Percentiles rank a stretch among this genome's conserved stretches.
phyloP scores from a whole-genome alignment of 1,139 yeast species.

The Debaryomyces psychrophilus region DNA sequence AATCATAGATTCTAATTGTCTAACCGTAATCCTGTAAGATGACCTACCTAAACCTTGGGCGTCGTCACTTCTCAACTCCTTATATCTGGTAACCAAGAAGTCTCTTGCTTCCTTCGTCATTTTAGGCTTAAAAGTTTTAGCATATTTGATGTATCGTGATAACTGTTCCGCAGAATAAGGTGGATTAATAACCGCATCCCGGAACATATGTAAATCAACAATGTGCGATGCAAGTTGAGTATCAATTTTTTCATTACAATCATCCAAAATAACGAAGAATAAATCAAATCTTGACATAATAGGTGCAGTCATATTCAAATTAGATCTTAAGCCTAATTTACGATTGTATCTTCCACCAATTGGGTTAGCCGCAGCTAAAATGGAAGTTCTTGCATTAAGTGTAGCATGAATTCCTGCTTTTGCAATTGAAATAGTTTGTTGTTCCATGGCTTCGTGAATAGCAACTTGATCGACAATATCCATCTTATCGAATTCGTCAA shows the following conservation, averaged over 20 bases:
- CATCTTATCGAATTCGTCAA: conserved; percentile 98
- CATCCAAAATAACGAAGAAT: conserved; percentile 93
- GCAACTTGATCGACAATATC: conserved; percentile 96
- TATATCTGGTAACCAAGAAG: conserved; percentile 76
- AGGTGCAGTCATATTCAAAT: conserved; percentile 97
- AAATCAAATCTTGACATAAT: conserved; percentile 98
- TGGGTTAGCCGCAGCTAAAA: conserved; percentile 97
- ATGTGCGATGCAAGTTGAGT: conserved; percentile 90
- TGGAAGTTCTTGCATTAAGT: conserved; percentile 92
- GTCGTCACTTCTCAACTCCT: conserved; percentile 86
- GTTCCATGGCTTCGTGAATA: conserved; percentile 99
- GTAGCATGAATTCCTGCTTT: conserved; percentile 99
- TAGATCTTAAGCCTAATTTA: conserved; percentile 79
- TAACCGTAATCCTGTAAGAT: conserved; percentile 92
- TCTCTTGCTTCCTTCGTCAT: conserved; percentile 83
- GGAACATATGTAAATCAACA: conserved; percentile 87
- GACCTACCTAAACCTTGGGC: conserved; percentile 88
- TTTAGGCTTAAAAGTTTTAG: conserved; percentile 89
- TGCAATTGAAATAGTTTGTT: conserved; percentile 96
- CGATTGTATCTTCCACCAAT: conserved; percentile 94
- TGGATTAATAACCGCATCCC: conserved; percentile 88
- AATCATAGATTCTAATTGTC: conserved; percentile 94
- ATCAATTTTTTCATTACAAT: conserved; percentile 89
- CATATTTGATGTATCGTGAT: conserved; percentile 86
- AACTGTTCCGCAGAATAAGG: conserved; percentile 90